A percentile compares a stretch with the other conserved stretches of the same genome.
Conservation (phyloP, 495 filamentous ascomycete genomes). For the Aspergillus olivimuriae region DNA sequence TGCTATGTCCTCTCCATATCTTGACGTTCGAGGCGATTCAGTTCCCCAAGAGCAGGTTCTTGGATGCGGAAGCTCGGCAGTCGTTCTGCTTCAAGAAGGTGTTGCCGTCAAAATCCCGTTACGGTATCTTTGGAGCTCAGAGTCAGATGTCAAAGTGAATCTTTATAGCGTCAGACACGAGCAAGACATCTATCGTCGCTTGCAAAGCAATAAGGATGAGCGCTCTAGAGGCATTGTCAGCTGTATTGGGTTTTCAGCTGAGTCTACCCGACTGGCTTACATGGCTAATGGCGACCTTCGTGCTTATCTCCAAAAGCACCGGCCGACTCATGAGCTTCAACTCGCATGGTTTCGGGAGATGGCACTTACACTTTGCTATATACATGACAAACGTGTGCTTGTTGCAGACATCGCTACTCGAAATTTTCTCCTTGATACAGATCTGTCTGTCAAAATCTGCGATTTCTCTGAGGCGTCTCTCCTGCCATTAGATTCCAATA, state of each 20-base stretch:
- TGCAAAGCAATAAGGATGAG: slow-evolving; percentile 9
- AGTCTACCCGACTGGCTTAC: slow-evolving; percentile 19
- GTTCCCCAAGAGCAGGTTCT: slow-evolving; percentile 14
- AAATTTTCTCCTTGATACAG: slow-evolving; percentile 25
- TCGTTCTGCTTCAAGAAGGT: slow-evolving; percentile 16
- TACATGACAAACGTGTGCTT: slow-evolving; percentile 23
- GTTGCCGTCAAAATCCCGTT: slow-evolving; percentile 18
- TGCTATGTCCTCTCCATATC: slow-evolving; percentile 5
- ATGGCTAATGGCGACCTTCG: slow-evolving; percentile 25
- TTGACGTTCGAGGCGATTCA: slow-evolving; percentile 10
- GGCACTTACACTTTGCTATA: slow-evolving; percentile 17
- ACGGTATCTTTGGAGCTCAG: slow-evolving; percentile 16
- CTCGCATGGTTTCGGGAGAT: slow-evolving; percentile 24
- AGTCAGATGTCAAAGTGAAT: slow-evolving; percentile 16
- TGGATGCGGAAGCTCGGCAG: slow-evolving; percentile 12
- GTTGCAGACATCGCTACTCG: slow-evolving; percentile 23
- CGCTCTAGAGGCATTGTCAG: slow-evolving; percentile 12
- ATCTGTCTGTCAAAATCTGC: slow-evolving; percentile 24
- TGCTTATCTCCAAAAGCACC: slow-evolving; percentile 13
- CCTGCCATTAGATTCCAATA: slow-evolving; percentile 18
- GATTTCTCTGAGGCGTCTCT: slow-evolving; percentile 25
- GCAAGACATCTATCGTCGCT: slow-evolving; percentile 22
- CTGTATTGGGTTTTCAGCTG: slow-evolving; percentile 12
- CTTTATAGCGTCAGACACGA: slow-evolving; percentile 14
- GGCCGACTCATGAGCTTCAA: slow-evolving; percentile 15